Evolutionary conservation across 2,329 filamentous ascomycete species (phyloP).

Genomic region (Epichloe sibirici): DNA sequence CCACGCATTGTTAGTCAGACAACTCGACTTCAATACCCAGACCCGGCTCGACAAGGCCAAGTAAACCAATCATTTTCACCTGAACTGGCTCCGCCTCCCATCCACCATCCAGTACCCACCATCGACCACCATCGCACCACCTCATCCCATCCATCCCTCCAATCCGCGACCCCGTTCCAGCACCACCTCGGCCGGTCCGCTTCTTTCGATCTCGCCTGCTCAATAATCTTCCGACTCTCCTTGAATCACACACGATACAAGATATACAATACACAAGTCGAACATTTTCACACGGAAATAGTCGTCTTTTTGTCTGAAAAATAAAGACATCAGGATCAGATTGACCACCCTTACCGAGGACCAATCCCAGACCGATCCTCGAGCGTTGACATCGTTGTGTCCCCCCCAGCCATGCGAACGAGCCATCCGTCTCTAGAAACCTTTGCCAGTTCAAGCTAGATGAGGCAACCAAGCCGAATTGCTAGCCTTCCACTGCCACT

Average conservation of each 20-base stretch:
- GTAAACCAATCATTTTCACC: not conserved
- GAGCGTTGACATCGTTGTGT: not conserved
- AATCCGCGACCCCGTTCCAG: not conserved
- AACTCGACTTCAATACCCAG: no score
- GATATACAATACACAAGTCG: not conserved
- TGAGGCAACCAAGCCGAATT: slow-evolving; percentile 9
- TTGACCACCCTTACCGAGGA: not conserved
- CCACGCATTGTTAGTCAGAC: no score
- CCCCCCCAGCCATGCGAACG: slow-evolving; percentile 12
- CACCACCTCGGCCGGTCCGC: slow-evolving; percentile 1
- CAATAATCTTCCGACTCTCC: not conserved
- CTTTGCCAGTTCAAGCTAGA: slow-evolving; percentile 10
- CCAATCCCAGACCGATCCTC: not conserved
- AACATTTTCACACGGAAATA: not conserved
- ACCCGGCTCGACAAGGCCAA: not conserved
- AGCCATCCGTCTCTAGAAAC: slow-evolving; percentile 8
- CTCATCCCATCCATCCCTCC: slow-evolving; percentile 4
- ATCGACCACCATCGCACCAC: not conserved
- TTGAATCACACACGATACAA: not conserved
- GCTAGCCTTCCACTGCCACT: slow-evolving; percentile 5
- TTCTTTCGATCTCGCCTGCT: not conserved
- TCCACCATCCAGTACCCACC: not conserved
- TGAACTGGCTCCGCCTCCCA: not conserved
- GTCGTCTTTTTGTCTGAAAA: not conserved
- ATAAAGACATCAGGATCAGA: not conserved